Base-by-base conservation (phyloP, 768 basidiomycete genomes). In the Xanthoconium stramineum region DNA sequence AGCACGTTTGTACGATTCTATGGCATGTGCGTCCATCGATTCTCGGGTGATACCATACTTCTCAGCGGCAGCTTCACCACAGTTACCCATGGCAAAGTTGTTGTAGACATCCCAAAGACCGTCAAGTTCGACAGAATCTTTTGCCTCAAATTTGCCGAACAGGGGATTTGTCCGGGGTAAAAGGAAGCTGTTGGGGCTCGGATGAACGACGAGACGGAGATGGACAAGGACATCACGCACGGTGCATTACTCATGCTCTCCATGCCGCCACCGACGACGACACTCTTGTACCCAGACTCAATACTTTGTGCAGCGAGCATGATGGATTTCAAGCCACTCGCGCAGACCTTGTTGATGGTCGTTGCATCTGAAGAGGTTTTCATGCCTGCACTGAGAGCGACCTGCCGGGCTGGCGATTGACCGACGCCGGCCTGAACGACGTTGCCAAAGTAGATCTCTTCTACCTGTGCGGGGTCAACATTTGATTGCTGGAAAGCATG, bases 171-270 rank as follows among this genome's bases (percentile, higher is more conserved):
- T 80, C 43, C 92, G 89, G 43, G 91, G 89, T 46, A 91, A 69
- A 32, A 92, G 82, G 83, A 91, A 94, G 33, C 91, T 91, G 57
- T 57, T 17, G 1, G 37, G 14, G 17, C 9, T 47, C 2, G 46
- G 28, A 53, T 59, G 32, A 54, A 58, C 37, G 44, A 20, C 7
- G 36, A 53, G 51, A 45, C 35, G 13, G n/a, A 58, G 38, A 36
- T 49, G 7, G 56, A 43, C 28, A 42, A 15, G 52, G 8, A 38
- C 40, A 48, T 48, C 6, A 84, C 96, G 68, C 69, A 98, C 94
- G 97, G 97, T 48, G 94, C 94, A 65, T 98, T 91, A 71, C 91
- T 95, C 97, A 99, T 99, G 77, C 91, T 94, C 78, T 99, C 97
- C 93, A 94, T 97, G 58, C 97, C 97, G 63, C 97, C 97, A 54